Evolutionary conservation across 169 alveolate species (phyloP).

Genomic region (Cystoisospora suis): DNA sequence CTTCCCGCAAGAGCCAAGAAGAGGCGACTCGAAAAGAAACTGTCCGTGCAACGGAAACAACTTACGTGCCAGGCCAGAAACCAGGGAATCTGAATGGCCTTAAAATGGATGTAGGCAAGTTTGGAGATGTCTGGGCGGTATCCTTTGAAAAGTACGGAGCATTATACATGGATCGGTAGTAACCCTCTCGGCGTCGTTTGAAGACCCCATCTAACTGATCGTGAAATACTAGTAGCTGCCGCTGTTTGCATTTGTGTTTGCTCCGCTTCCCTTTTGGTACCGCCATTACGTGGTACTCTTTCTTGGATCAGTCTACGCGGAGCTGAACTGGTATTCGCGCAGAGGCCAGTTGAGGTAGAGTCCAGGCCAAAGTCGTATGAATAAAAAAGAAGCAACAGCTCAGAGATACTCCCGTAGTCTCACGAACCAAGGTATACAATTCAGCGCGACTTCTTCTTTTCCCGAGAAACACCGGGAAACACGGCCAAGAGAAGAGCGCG

Average conservation of each 20-base stretch:
- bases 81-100: constrained; percentile 42
- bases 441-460: no score
- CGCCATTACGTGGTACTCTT: background rate
- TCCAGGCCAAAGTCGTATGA: no score
- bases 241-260: constrained; percentile 9
- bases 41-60: background rate
- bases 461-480: no score
- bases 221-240: background rate
- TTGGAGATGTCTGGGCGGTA: background rate
- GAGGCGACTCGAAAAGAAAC: no score
- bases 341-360: no score
- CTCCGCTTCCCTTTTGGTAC: constrained; percentile 45
- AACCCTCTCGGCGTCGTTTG: constrained; percentile 23
- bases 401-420: no score
- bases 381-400: no score
- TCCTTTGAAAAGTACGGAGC: background rate
- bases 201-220: constrained; percentile 24
- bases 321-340: no score
- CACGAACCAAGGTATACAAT: no score
- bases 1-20: no score
- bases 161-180: background rate
- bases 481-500: no score
- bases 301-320: no score
- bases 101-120: background rate
- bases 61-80: constrained; percentile 51